Percentiles rank a stretch among this genome's conserved stretches.
These are phyloP conservation scores for Eucalyptus leucophloia DNA, from an alignment of 345 rosid genomes.

Conservation along the genomic window DNA sequence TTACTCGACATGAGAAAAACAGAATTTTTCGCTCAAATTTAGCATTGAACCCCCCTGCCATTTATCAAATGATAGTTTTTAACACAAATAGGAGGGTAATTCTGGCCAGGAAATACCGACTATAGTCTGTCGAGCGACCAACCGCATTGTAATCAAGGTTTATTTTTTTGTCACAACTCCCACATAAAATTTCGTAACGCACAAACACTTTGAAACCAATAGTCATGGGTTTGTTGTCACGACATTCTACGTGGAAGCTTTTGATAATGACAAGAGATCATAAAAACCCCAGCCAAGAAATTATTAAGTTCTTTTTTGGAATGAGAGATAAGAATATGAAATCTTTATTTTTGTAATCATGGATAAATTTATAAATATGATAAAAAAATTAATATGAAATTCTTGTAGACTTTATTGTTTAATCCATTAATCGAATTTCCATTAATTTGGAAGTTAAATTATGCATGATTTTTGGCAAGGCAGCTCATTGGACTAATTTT, in stretches of 20 bases:
- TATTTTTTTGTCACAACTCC: background rate
- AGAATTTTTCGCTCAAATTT: background rate
- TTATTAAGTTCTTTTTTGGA: background rate
- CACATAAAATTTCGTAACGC: background rate
- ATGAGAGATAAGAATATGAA: background rate
- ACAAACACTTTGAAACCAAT: background rate
- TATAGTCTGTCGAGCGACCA: background rate
- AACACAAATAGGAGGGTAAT: background rate
- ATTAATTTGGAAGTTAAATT: background rate
- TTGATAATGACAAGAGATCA: background rate
- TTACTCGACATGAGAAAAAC: background rate
- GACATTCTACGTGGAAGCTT: background rate
- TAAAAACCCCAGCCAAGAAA: background rate
- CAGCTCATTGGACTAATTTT: background rate
- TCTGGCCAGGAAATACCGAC: background rate
- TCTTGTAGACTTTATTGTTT: background rate
- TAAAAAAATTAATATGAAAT: background rate
- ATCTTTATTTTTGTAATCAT: background rate
- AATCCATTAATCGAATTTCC: background rate
- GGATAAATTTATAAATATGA: background rate
- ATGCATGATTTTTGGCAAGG: background rate
- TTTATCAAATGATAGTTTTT: background rate
- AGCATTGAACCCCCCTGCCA: background rate
- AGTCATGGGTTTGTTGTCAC: background rate
- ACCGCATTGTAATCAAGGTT: background rate